Conservation (phyloP, 2,329 filamentous ascomycete species). For the Scedosporium minutisporum region DNA sequence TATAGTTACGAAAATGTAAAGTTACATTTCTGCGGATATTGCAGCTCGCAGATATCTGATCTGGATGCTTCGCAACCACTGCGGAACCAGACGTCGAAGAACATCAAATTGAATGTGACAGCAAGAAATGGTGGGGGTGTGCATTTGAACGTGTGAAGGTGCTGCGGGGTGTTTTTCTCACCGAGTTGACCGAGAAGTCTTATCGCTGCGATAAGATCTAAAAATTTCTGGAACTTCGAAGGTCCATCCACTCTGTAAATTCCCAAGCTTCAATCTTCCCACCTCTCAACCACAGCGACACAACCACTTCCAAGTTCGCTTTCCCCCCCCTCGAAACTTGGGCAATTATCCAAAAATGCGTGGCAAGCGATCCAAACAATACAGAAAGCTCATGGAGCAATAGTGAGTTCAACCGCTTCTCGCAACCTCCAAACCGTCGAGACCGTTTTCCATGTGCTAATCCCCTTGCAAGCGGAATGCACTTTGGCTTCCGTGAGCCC, state of each 20-base stretch:
- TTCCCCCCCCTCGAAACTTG: constrained; percentile 6
- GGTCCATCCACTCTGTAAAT: too few species aligned
- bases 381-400: constrained; percentile 82
- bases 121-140: too few species aligned
- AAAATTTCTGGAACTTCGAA: neutral
- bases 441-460: neutral
- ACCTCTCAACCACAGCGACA: neutral
- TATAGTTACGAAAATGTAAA: neutral
- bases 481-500: constrained; percentile 81
- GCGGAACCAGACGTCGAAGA: too few species aligned
- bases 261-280: neutral
- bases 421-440: too few species aligned
- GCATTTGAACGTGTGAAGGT: too few species aligned
- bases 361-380: constrained; percentile 44
- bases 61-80: too few species aligned
- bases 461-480: neutral
- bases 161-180: constrained; percentile 1
- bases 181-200: neutral
- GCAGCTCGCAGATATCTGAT: too few species aligned
- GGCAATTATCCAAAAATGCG: constrained; percentile 26
- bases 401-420: constrained; percentile 52
- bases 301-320: neutral
- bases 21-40: too few species aligned
- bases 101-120: too few species aligned
- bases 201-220: constrained; percentile 6